These are phyloP conservation scores for Mortierella sp. DNA, from an alignment of 371 early-diverging fungal species.

Conservation along the genomic window DNA sequence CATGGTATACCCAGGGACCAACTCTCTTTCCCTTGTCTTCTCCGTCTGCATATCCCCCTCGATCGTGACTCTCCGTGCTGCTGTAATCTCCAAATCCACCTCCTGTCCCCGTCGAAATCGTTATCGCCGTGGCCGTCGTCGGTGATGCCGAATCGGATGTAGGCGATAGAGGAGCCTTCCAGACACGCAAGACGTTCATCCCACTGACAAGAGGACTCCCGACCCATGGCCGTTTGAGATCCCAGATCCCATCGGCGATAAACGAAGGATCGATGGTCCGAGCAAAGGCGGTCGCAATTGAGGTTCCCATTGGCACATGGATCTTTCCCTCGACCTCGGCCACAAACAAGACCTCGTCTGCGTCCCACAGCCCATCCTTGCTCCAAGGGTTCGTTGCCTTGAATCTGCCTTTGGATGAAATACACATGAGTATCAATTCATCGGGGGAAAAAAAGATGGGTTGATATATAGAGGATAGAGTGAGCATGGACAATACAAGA, in stretches of 20 bases:
- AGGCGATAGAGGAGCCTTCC: neutral
- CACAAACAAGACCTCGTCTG: slow-evolving; percentile 44
- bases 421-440: neutral
- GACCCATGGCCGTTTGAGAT: slow-evolving; percentile 34
- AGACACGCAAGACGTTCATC: slow-evolving; percentile 38
- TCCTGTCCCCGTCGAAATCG: neutral
- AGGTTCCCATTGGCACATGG: slow-evolving; percentile 36
- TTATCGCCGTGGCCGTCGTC: too few relatives aligned
- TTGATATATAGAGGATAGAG: neutral
- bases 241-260: slow-evolving; percentile 36
- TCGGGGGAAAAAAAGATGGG: neutral
- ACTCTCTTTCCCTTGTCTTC: neutral
- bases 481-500: neutral
- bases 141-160: neutral
- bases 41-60: neutral
- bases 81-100: neutral
- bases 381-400: slow-evolving; percentile 38
- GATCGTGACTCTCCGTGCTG: slow-evolving; percentile 9
- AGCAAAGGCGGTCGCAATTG: slow-evolving; percentile 34
- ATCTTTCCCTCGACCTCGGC: slow-evolving; percentile 44
- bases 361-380: slow-evolving; percentile 37
- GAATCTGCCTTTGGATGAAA: slow-evolving; percentile 31
- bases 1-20: slow-evolving; percentile 22
- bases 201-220: slow-evolving; percentile 50
- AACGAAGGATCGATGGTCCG: slow-evolving; percentile 48